Conservation (phyloP, 805 yeast genomes). For the Candida railenensis region DNA sequence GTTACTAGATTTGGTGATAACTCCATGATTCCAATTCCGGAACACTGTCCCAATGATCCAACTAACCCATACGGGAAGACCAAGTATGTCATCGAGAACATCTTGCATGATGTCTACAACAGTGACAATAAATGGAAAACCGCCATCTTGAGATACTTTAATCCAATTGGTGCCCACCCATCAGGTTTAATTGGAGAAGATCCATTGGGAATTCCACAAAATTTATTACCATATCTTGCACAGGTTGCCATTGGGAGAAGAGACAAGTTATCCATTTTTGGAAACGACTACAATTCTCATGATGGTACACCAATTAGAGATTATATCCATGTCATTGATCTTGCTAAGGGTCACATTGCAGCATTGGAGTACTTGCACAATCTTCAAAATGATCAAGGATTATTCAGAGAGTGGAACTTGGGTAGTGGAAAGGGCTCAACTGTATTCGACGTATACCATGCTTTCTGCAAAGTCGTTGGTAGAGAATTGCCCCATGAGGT, state of each 20-base stretch:
- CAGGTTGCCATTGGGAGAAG: slow-evolving; percentile 76
- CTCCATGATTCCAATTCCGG: slow-evolving; percentile 73
- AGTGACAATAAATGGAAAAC: slow-evolving; percentile 47
- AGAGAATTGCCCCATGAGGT: slow-evolving; percentile 61
- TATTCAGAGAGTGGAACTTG: slow-evolving; percentile 76
- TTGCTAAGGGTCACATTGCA: slow-evolving; percentile 74
- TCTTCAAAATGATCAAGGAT: slow-evolving; percentile 37
- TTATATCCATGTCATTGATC: slow-evolving; percentile 77
- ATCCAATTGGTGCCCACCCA: slow-evolving; percentile 86
- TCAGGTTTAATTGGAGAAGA: slow-evolving; percentile 80
- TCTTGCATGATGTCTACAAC: slow-evolving; percentile 52
- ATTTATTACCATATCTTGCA: slow-evolving; percentile 70
- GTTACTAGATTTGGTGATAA: slow-evolving; percentile 62
- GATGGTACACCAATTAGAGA: slow-evolving; percentile 85
- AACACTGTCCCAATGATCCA: slow-evolving; percentile 71
- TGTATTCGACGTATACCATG: slow-evolving; percentile 66
- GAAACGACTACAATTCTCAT: slow-evolving; percentile 65
- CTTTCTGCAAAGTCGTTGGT: slow-evolving; percentile 67
- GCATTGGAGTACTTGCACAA: slow-evolving; percentile 56
- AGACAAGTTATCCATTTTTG: slow-evolving; percentile 65
- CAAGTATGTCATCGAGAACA: slow-evolving; percentile 62
- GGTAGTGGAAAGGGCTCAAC: slow-evolving; percentile 83
- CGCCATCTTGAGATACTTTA: slow-evolving; percentile 74
- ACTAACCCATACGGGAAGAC: slow-evolving; percentile 79
- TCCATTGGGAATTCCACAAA: slow-evolving; percentile 75